Percentiles rank a stretch among this genome's conserved stretches.
Conservation (phyloP, 352 stramenopile species). For the Phytophthora fragariaefolia region DNA sequence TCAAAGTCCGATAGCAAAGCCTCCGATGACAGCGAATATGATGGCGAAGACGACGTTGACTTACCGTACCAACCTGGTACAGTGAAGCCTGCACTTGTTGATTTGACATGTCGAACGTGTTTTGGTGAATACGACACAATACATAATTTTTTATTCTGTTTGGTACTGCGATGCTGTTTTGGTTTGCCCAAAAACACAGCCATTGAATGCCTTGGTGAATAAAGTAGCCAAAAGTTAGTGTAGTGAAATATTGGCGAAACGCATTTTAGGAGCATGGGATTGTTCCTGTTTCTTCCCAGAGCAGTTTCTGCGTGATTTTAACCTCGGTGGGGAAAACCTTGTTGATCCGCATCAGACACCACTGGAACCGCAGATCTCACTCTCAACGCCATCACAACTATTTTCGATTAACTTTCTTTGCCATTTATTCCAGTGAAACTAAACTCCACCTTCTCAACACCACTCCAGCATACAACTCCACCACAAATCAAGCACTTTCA, state of each 20-base stretch:
- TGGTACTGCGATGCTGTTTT: no score
- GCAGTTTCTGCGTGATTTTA: no score
- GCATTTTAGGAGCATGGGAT: no score
- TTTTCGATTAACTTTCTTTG: not conserved
- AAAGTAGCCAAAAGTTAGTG: no score
- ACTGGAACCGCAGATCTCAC: conserved; percentile 7
- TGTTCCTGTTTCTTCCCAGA: no score
- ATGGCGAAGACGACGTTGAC: not conserved
- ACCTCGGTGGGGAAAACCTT: no score
- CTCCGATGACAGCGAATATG: conserved; percentile 3
- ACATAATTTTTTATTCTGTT: not conserved
- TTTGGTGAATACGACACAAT: conserved; percentile 13
- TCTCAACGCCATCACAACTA: conserved; percentile 13
- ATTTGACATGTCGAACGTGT: conserved; percentile 26
- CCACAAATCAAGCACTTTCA: conserved; percentile 22
- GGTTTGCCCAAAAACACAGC: no score
- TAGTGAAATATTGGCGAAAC: no score
- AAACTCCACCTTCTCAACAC: not conserved
- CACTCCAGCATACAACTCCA: not conserved
- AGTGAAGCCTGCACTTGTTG: conserved; percentile 9
- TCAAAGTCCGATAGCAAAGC: not conserved
- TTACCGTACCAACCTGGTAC: conserved; percentile 13
- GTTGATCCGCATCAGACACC: not conserved
- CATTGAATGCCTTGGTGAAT: no score
- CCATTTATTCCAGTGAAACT: no score